phyloP scores from a whole-genome alignment of 306 rosid genomes.

The Medicago ruthenica region DNA sequence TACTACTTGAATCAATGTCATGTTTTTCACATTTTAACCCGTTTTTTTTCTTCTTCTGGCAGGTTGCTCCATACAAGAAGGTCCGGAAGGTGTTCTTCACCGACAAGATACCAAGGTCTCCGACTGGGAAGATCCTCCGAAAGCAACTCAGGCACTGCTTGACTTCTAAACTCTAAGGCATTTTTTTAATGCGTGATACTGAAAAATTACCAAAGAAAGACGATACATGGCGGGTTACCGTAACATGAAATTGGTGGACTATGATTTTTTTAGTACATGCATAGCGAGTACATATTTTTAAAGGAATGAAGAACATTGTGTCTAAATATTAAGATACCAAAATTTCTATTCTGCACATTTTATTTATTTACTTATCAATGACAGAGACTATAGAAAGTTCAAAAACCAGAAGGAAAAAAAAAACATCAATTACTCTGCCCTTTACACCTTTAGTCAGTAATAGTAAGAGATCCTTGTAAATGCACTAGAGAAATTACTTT shows the following conservation, averaged over 20 bases:
- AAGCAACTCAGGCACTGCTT: constrained; percentile 56
- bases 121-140: constrained; percentile 84
- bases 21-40: constrained; percentile 9
- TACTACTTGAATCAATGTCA: constrained; percentile 28
- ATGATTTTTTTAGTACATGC: not conserved
- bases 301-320: not conserved
- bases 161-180: constrained; percentile 59
- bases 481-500: no score
- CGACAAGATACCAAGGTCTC: constrained; percentile 72
- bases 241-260: constrained; percentile 2
- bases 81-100: constrained; percentile 76
- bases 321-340: constrained; percentile 1
- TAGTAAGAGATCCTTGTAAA: no score
- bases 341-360: not conserved
- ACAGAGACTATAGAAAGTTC: not conserved
- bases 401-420: not conserved
- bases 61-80: constrained; percentile 90
- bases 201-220: not conserved
- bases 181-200: not conserved
- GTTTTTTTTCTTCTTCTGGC: not conserved
- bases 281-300: not conserved
- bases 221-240: not conserved
- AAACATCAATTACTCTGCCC: no score
- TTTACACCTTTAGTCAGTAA: no score
- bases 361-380: not conserved